These are phyloP conservation scores for Dalbergia oliveri DNA, from an alignment of 306 rosid genomes.

Conservation along the genomic window DNA sequence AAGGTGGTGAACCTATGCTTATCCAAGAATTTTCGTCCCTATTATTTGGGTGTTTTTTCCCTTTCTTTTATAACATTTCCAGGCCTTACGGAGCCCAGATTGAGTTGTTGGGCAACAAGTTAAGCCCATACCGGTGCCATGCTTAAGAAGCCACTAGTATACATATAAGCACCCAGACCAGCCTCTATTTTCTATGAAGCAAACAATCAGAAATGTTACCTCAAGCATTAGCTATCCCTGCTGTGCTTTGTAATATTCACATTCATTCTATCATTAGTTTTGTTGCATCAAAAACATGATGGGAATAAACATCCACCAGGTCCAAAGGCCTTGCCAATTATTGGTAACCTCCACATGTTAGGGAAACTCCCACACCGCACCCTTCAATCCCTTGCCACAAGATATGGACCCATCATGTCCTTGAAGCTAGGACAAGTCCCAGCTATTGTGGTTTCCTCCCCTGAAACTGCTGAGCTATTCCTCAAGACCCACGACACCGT, in stretches of 20 bases:
- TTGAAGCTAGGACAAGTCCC: constrained; percentile 32
- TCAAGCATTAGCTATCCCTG: background rate
- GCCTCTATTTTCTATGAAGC: background rate
- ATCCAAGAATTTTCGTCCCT: too few species aligned
- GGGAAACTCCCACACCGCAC: constrained; percentile 32
- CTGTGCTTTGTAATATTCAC: background rate
- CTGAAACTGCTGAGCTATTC: constrained; percentile 54
- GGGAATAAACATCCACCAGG: constrained; percentile 47
- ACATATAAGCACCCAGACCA: too few species aligned
- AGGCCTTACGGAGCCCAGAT: too few species aligned
- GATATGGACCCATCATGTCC: constrained; percentile 53
- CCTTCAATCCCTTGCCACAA: constrained; percentile 43
- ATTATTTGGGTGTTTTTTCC: too few species aligned
- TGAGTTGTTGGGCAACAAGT: too few species aligned
- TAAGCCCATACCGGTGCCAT: too few species aligned
- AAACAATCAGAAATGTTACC: background rate
- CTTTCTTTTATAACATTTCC: too few species aligned
- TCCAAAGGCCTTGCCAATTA: constrained; percentile 44
- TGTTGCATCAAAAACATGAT: background rate
- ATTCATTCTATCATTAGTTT: background rate
- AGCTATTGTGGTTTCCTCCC: constrained; percentile 46
- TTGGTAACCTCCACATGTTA: constrained; percentile 55
- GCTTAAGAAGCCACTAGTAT: too few species aligned
- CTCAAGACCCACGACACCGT: constrained; percentile 55
- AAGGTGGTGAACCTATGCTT: too few species aligned